Conservation (phyloP, 805 yeast species). For the Schwanniomyces occidentalis region DNA sequence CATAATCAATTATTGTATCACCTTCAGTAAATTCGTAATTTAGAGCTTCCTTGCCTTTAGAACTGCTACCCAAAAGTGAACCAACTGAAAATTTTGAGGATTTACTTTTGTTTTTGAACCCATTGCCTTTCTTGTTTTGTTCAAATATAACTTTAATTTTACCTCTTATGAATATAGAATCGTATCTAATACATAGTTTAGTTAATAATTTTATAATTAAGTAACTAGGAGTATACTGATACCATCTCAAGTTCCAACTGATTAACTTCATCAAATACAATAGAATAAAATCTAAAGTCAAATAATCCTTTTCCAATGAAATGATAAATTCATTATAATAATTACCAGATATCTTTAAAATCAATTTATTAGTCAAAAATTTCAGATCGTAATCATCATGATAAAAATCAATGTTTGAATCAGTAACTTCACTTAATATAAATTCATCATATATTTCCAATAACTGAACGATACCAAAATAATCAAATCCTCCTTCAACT, state of each 20-base stretch:
- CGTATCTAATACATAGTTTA: conserved; percentile 42
- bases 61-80: conserved; percentile 8
- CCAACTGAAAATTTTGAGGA: conserved; percentile 10
- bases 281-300: conserved; percentile 34
- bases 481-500: conserved; percentile 58
- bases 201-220: conserved; percentile 43
- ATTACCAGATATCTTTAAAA: conserved; percentile 21
- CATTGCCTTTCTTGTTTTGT: conserved; percentile 20
- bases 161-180: conserved; percentile 40
- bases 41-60: conserved; percentile 8
- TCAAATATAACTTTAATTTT: conserved; percentile 40
- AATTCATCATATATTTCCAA: conserved; percentile 49
- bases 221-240: conserved; percentile 51
- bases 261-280: conserved; percentile 47
- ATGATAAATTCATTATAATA: conserved; percentile 21
- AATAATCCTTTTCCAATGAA: conserved; percentile 26
- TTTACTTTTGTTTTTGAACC: conserved; percentile 8
- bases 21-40: conserved; percentile 22
- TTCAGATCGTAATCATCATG: conserved; percentile 27
- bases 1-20: conserved; percentile 35
- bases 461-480: conserved; percentile 53
- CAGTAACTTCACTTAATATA: conserved; percentile 33
- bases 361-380: conserved; percentile 33
- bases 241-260: conserved; percentile 68
- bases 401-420: conserved; percentile 31